Evolutionary conservation across 1,139 yeast species (phyloP), one percentile per base, ranked within the genome.

Genomic region (Candida anutae): DNA sequence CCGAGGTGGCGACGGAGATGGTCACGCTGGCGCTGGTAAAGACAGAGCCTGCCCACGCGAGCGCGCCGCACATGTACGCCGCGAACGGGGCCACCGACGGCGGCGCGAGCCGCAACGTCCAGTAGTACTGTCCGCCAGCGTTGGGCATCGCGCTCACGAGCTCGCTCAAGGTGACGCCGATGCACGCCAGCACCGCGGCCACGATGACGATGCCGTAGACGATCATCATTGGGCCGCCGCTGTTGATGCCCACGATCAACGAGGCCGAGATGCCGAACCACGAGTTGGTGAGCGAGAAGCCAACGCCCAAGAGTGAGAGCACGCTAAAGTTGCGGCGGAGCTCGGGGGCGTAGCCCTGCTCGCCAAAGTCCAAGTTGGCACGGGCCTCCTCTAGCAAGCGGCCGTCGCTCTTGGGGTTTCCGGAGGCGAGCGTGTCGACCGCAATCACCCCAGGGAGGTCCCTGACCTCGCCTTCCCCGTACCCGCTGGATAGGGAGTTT

Each of bases 261-360:
- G 80, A 70, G 2, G 80, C 76, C 11, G 79, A 73, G 30, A 75
- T 72, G 34, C 83, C 82, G 35, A 74, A 72, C 83, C 83, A 76
- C 6, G 81, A 74, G 53, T 76, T 76, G 16, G 84, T 77, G 32
- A 77, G 52, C 15, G 82, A 82, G 42, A 77, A 77, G 4, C 83
- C 83, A 33, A 77, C 59, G 12, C 71, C 72, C 27, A 65, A 53
- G 6, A 76, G 62, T 2, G 79, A 69, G 56, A 71, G 61, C 24
- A 70, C 58, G 13, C 73, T 60, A 37, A 73, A 74, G 30, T 62
- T 65, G 42, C 74, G 62, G 33, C 64, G 61, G 35, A 71, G 56
- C 34, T 65, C 62, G 1, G 63, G 63, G 5, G 46, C 32, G 34
- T 59, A 56, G 3, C 65, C 67, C 6, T 58, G 47, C 31, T 54